Conservation (phyloP, 306 rosid genomes). For the Phaseolus lunatus region DNA sequence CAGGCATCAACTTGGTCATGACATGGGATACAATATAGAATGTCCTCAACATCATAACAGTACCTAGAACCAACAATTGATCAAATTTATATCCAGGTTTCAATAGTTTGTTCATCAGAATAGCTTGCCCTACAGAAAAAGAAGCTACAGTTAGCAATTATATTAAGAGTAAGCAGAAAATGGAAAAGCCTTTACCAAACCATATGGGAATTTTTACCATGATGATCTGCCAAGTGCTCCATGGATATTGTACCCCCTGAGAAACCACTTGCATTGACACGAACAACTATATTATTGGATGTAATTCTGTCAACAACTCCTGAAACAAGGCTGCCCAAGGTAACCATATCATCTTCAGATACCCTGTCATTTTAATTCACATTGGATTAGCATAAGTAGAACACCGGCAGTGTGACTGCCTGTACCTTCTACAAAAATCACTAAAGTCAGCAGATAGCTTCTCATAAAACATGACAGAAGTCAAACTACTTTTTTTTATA, state of each 20-base stretch:
- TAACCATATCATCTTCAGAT: conserved; percentile 70
- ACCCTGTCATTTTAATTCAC: conserved; percentile 65
- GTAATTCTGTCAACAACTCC: conserved; percentile 85
- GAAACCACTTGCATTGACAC: conserved; percentile 66
- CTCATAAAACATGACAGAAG: conserved; percentile 22
- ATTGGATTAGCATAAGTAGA: conserved; percentile 36
- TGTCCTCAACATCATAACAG: conserved; percentile 22
- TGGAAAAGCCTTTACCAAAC: conserved; percentile 24
- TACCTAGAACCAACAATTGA: conserved; percentile 83
- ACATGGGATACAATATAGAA: conserved; percentile 7
- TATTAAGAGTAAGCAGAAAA: conserved; percentile 29
- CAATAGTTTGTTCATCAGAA: conserved; percentile 68
- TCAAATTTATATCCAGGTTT: conserved; percentile 91
- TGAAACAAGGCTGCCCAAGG: conserved; percentile 74
- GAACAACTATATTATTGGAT: conserved; percentile 63
- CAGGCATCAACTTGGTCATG: conserved; percentile 2
- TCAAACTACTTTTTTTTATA: not conserved
- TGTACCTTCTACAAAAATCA: conserved; percentile 34
- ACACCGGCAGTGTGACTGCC: not conserved
- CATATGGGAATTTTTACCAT: conserved; percentile 57
- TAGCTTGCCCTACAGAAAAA: conserved; percentile 71
- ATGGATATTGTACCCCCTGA: conserved; percentile 75
- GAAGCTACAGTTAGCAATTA: conserved; percentile 41
- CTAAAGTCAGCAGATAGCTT: conserved; percentile 25
- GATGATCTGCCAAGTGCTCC: conserved; percentile 93